Percentiles rank a stretch among this genome's conserved stretches.
These are phyloP conservation scores for Edaphochlamys debaryana DNA, from an alignment of 139 green algal species.

Conservation along the genomic window DNA sequence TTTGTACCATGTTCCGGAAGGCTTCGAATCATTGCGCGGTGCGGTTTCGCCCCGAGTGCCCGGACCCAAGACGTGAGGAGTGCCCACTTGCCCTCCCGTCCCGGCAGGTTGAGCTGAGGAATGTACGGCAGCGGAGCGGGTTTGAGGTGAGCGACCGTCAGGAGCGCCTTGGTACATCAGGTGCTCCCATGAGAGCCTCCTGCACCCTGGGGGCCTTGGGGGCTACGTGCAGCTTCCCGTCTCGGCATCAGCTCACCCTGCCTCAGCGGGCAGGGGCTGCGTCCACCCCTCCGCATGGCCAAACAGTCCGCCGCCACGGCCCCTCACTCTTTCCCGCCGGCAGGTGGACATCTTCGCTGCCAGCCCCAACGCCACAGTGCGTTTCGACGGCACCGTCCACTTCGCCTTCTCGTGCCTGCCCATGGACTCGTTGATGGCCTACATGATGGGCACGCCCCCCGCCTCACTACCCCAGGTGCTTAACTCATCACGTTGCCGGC, in stretches of 20 bases:
- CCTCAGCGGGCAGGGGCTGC: too few species aligned
- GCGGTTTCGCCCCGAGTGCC: neutral
- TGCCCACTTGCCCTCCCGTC: neutral
- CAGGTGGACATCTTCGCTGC: conserved; percentile 21
- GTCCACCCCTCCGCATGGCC: neutral
- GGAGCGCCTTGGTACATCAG: neutral
- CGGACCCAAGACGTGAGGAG: neutral
- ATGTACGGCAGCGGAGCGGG: neutral
- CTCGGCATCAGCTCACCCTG: neutral
- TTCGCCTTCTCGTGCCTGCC: conserved; percentile 31
- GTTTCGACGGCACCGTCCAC: neutral
- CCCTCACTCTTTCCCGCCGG: neutral
- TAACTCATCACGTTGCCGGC: too few species aligned
- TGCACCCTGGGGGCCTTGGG: too few species aligned
- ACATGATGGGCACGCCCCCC: too few species aligned
- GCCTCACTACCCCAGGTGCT: too few species aligned
- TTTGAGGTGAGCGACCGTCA: conserved; percentile 10
- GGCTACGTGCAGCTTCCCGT: too few species aligned
- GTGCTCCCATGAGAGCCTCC: neutral
- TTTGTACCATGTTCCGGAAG: neutral
- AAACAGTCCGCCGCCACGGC: neutral
- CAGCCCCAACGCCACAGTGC: neutral
- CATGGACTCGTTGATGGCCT: neutral
- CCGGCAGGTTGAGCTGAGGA: conserved; percentile 18
- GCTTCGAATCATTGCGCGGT: neutral